Evolutionary conservation across 208 protist species (phyloP), one percentile per base, ranked within the genome.

Genomic region (Endotrypanum monterogeii): DNA sequence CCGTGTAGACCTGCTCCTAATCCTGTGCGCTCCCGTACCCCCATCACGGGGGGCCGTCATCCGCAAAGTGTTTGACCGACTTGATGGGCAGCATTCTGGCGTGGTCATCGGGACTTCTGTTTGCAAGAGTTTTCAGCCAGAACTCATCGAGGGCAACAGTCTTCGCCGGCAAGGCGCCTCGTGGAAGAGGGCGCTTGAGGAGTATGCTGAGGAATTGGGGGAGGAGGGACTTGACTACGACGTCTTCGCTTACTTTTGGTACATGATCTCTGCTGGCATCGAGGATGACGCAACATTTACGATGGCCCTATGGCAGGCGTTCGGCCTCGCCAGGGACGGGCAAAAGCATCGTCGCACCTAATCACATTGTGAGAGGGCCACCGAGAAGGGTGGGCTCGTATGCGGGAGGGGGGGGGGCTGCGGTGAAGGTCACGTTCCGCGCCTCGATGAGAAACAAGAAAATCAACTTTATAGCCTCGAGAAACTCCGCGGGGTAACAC

Each of bases 221-320:
- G 72, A 78, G 69, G 72, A 61, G 50, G 57, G 52, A 30, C 56
- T 96, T 30, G 70, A 80, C 14, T 90, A 89, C 68, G 85, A 90
- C 39, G 65, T 85, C 12, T 96, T 96, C 52, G 72, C 82, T 28
- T 96, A 89, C 71, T 90, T 94, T 48, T 94, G 89, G 89, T 80
- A 79, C 52, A 79, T 92, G 69, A 60, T 94, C 35, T 94, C 89
- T 25, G 89, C 92, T 12, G 88, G 78, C 23, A 83, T 93, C 52
- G 86, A 86, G 51, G 92, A 96, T 58, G 89, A 94, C 63, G 89
- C 92, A 2, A 85, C 87, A 7, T 96, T 91, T 62, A 92, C 92
- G 8, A 84, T 96, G 82, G 82, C 89, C 50, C 54, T 96, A 25
- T 96, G 92, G 92, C 88, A 91, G 54, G 83, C 86, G 28, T 96